Percentiles rank a stretch among this genome's conserved stretches.
phyloP scores from a whole-genome alignment of 148 eudicot species.

The Chenopodium berlandieri region DNA sequence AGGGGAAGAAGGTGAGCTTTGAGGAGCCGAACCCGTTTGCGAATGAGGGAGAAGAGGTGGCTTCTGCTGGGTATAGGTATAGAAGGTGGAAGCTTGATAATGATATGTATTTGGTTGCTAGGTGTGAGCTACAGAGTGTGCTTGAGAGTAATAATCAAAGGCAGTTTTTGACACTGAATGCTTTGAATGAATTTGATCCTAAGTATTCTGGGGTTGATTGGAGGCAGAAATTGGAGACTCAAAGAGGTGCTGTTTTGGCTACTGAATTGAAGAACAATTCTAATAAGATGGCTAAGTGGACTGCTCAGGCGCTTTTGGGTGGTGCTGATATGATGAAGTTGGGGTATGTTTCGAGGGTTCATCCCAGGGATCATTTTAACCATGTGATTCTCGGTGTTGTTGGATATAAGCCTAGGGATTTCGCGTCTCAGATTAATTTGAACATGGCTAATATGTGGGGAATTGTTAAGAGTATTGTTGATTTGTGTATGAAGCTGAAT shows the following conservation, averaged over 20 bases:
- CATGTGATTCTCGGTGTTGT: constrained; percentile 92
- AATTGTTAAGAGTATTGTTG: constrained; percentile 89
- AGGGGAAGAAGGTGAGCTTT: constrained; percentile 67
- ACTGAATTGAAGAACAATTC: constrained; percentile 97
- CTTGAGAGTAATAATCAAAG: constrained; percentile 57
- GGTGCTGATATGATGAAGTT: constrained; percentile 96
- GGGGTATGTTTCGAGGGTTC: constrained; percentile 94
- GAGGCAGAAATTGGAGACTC: constrained; percentile 96
- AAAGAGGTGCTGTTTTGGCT: constrained; percentile 94
- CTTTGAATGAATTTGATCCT: constrained; percentile 88
- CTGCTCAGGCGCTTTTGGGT: constrained; percentile 79
- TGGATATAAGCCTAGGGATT: constrained; percentile 91
- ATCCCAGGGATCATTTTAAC: constrained; percentile 91
- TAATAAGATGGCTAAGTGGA: constrained; percentile 92
- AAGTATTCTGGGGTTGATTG: constrained; percentile 94
- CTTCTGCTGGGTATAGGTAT: constrained; percentile 84
- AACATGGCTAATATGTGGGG: constrained; percentile 95
- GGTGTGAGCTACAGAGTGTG: constrained; percentile 89
- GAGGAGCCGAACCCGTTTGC: constrained; percentile 95
- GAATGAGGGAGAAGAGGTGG: constrained; percentile 88
- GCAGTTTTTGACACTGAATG: constrained; percentile 74
- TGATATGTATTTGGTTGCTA: constrained; percentile 66
- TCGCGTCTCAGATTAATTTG: constrained; percentile 86
- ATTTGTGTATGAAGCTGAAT: constrained; percentile 91
- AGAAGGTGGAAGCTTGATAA: constrained; percentile 87